Conservation (phyloP, 305 asterid genomes). For the Rubia peregrina region DNA sequence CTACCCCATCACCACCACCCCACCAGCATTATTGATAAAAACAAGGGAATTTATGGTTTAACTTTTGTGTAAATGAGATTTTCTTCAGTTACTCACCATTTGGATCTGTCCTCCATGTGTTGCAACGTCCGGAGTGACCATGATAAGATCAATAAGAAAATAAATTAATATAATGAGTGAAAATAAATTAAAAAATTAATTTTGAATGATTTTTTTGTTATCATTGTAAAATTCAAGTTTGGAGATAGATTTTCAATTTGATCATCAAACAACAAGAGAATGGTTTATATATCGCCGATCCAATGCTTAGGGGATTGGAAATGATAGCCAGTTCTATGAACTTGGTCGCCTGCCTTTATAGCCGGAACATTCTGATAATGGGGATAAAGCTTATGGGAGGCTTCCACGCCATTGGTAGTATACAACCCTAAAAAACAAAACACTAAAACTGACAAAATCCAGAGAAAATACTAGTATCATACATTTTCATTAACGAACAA, state of each 20-base stretch:
- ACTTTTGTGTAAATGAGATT: too few species aligned
- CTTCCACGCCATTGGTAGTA: slow-evolving; percentile 19
- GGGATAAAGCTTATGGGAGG: slow-evolving; percentile 23
- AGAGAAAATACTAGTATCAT: neutral
- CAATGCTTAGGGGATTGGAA: slow-evolving; percentile 30
- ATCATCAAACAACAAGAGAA: neutral
- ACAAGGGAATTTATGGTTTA: too few species aligned
- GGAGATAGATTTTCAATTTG: neutral
- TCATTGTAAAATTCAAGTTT: too few species aligned
- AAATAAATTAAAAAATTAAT: too few species aligned
- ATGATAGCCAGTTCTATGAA: slow-evolving; percentile 31
- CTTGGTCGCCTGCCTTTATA: neutral
- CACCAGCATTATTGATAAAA: too few species aligned
- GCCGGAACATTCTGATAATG: slow-evolving; percentile 16
- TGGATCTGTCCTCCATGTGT: slow-evolving; percentile 22
- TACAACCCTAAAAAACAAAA: neutral
- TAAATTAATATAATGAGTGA: neutral
- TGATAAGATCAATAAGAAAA: neutral
- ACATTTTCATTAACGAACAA: slow-evolving; percentile 6
- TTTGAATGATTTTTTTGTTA: too few species aligned
- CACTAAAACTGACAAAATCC: slow-evolving; percentile 5
- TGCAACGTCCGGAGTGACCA: neutral
- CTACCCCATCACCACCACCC: too few species aligned
- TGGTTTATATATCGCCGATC: slow-evolving; percentile 22
- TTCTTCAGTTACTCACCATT: slow-evolving; percentile 19